Conservation (phyloP, 495 filamentous ascomycete species). For the Penicillium desertorum region DNA sequence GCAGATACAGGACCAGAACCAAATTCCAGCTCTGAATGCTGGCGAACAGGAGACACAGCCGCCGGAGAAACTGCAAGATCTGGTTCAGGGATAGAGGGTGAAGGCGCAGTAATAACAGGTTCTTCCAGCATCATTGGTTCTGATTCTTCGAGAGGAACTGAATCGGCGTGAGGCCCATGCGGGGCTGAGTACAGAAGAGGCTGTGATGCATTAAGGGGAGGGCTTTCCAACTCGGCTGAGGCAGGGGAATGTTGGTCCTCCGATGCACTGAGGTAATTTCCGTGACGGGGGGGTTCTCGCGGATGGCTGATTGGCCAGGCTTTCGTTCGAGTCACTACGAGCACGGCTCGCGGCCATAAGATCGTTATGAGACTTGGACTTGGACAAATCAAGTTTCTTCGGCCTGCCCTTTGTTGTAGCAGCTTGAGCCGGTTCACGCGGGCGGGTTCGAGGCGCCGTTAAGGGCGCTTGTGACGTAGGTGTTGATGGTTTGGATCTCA, state of each 20-base stretch:
- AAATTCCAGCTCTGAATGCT: background rate
- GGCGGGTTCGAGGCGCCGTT: slow-evolving; percentile 33
- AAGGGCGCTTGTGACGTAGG: slow-evolving; percentile 29
- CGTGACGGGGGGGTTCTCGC: slow-evolving; percentile 30
- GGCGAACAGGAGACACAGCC: background rate
- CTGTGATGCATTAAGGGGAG: slow-evolving; percentile 23
- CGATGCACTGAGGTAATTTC: slow-evolving; percentile 52
- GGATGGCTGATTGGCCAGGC: slow-evolving; percentile 19
- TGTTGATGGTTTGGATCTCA: slow-evolving; percentile 32
- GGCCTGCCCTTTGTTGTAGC: slow-evolving; percentile 37
- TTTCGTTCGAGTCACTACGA: slow-evolving; percentile 34
- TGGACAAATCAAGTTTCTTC: slow-evolving; percentile 42
- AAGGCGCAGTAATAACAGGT: slow-evolving; percentile 1
- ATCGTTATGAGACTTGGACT: slow-evolving; percentile 31
- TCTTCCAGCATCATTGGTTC: slow-evolving; percentile 19
- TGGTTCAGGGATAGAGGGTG: slow-evolving; percentile 8
- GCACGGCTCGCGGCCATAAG: slow-evolving; percentile 22
- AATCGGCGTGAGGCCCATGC: slow-evolving; percentile 2
- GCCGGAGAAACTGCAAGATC: slow-evolving; percentile 1
- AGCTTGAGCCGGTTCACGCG: slow-evolving; percentile 27
- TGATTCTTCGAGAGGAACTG: slow-evolving; percentile 18
- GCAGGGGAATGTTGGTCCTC: slow-evolving; percentile 56
- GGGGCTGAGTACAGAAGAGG: slow-evolving; percentile 7
- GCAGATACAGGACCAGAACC: slow-evolving; percentile 11
- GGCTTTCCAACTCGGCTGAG: slow-evolving; percentile 31